Percentiles rank a stretch among this genome's conserved stretches.
phyloP scores from a whole-genome alignment of 164 flowering plant species.

The Nelumbo lutea region DNA sequence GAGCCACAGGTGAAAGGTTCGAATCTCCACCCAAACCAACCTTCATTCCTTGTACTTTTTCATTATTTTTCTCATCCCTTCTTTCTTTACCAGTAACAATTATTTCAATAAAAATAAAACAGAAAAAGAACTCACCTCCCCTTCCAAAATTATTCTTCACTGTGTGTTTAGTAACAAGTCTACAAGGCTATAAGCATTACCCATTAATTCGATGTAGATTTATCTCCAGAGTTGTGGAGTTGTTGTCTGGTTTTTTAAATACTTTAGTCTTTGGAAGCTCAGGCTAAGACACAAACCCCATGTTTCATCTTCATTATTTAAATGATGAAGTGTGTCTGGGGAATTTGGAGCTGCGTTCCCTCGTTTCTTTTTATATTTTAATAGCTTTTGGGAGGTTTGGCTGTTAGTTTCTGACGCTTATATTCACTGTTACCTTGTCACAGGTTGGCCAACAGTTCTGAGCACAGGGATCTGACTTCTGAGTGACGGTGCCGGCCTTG shows the following conservation, averaged over 20 bases:
- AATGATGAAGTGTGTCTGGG: background rate
- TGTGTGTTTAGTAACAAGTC: background rate
- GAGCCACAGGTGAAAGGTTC: slow-evolving; percentile 30
- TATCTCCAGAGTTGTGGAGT: background rate
- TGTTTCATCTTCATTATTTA: background rate
- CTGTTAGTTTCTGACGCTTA: background rate
- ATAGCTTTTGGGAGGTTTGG: background rate
- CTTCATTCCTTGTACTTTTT: slow-evolving; percentile 21
- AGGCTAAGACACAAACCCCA: background rate
- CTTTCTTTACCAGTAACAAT: background rate
- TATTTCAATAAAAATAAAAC: background rate
- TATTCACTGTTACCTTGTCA: slow-evolving; percentile 11
- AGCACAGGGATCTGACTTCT: background rate
- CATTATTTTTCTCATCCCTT: background rate
- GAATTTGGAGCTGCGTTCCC: slow-evolving; percentile 6
- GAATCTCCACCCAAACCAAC: slow-evolving; percentile 22
- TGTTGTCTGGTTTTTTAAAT: background rate
- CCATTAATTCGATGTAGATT: background rate
- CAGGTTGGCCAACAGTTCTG: slow-evolving; percentile 11
- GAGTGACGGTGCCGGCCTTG: slow-evolving; percentile 18
- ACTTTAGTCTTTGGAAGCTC: background rate
- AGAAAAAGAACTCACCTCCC: background rate
- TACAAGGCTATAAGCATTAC: no score
- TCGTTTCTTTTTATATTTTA: background rate
- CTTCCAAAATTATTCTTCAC: background rate